Evolutionary conservation across 2,329 filamentous ascomycete species (phyloP), one percentile per base, ranked within the genome.

Genomic region (Cercospora citrullina): DNA sequence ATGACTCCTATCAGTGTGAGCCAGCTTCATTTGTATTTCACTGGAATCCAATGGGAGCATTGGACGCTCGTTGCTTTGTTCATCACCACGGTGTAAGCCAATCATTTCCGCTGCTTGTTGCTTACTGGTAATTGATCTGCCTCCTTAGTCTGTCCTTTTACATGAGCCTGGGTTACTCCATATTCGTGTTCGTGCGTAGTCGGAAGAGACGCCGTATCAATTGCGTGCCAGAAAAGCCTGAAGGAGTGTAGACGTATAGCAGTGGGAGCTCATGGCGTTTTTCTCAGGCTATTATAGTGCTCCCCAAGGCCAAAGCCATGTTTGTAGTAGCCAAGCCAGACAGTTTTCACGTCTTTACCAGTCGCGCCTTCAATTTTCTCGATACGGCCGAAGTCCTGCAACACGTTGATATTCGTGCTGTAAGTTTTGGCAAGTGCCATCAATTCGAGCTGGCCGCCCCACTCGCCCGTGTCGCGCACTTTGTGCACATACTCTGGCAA

Each of bases 271-370:
- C 62, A 64, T 12, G 62, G 62, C 51, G 51, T 66, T 64, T 74
- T 83, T 53, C 82, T 76, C 77, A 99, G 80, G 63, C 94, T 96
- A 78, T 99, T 99, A 81, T 99, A 99, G 81, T 99, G 95, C 82
- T 98, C 95, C 12, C 95, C 95, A 60, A 99, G 83, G 1, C 94
- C 94, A 79, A 96, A 98, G 60, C 92, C 92, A 82, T 97, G 93
- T 75, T 91, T 87, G 80, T 98, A 98, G 80, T 98, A 99, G 39
- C 93, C 94, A 79, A 99, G 79, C 94, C 95, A 98, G 61, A 96
- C 85, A 72, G 87, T 87, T 73, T 86, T 86, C 5, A 53, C 63
- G 9, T 53, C 59, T 9, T 51, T 12, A 3, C 23, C 63, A 8
- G 23, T 18, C 72, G 81, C 83, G 79, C 78, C 23, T 81, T 83